Evolutionary conservation across 2,329 filamentous ascomycete species (phyloP).

Genomic region (Dryadomyces quercivorus): DNA sequence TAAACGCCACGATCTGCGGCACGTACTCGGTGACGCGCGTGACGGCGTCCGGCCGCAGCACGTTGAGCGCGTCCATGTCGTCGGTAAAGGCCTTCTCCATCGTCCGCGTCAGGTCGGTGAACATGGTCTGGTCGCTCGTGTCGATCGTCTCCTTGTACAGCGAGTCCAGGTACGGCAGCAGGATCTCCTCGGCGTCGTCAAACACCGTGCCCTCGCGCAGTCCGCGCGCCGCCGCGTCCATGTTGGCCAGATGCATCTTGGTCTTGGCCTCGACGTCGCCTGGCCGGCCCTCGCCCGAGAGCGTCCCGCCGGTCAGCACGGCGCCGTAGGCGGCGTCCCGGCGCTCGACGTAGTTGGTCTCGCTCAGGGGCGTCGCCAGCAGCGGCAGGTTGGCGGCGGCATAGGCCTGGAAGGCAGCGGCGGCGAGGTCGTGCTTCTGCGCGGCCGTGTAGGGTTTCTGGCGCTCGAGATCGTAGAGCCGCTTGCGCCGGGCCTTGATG

Average conservation of each 20-base stretch:
- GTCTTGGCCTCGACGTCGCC: conserved; percentile 16
- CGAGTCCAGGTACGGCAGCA: conserved; percentile 53
- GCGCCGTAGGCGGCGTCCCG: conserved; percentile 13
- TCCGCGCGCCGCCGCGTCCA: conserved; percentile 14
- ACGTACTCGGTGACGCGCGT: conserved; percentile 60
- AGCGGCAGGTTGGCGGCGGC: conserved; percentile 15
- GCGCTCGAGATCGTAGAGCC: conserved; percentile 14
- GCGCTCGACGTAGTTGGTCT: conserved; percentile 11
- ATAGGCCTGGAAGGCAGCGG: conserved; percentile 13
- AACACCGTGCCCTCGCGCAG: conserved; percentile 31
- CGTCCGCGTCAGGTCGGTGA: conserved; percentile 50
- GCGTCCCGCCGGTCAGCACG: conserved; percentile 13
- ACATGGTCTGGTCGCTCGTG: conserved; percentile 52
- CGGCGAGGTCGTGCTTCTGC: conserved; percentile 10
- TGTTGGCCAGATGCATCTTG: conserved; percentile 16
- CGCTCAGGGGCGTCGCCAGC: conserved; percentile 7
- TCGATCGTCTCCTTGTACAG: conserved; percentile 43
- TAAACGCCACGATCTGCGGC: conserved; percentile 46
- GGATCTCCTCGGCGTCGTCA: conserved; percentile 45
- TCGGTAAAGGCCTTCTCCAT: conserved; percentile 58
- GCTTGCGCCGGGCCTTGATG: conserved; percentile 16
- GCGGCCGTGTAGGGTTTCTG: conserved; percentile 10
- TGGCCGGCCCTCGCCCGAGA: conserved; percentile 12
- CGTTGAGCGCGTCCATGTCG: conserved; percentile 55
- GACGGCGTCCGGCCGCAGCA: conserved; percentile 49